phyloP scores from a whole-genome alignment of 164 flowering plant species.

The Piper longum region DNA sequence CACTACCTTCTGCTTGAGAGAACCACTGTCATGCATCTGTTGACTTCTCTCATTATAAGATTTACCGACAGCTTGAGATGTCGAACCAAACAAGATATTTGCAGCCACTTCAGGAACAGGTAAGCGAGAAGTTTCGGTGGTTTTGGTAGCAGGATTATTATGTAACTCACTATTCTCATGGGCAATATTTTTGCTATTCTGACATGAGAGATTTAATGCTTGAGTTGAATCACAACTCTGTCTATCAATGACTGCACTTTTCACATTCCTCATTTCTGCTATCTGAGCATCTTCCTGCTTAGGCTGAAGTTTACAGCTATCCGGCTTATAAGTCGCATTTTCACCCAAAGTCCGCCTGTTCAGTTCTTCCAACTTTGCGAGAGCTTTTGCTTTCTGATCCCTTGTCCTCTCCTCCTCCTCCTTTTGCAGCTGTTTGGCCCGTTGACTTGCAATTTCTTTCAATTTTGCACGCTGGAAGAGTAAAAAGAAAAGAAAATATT shows the following conservation, averaged over 20 bases:
- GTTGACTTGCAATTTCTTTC: slow-evolving; percentile 72
- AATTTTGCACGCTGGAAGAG: slow-evolving; percentile 61
- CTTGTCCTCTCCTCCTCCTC: slow-evolving; percentile 86
- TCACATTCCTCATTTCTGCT: slow-evolving; percentile 1
- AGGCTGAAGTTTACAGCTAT: slow-evolving; percentile 11
- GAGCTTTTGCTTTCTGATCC: slow-evolving; percentile 92
- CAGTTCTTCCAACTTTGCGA: slow-evolving; percentile 85
- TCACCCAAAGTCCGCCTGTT: slow-evolving; percentile 51
- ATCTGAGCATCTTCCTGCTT: slow-evolving; percentile 24
- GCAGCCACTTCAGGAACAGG: slow-evolving; percentile 10
- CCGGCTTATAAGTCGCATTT: slow-evolving; percentile 24
- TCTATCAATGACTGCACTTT: slow-evolving; percentile 6
- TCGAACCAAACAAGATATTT: slow-evolving; percentile 12
- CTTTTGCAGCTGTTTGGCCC: slow-evolving; percentile 61
- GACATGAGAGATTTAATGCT: slow-evolving; percentile 11
- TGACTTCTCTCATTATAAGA: slow-evolving; percentile 7
- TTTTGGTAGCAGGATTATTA: slow-evolving; percentile 7
- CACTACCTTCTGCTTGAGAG: slow-evolving; percentile 33
- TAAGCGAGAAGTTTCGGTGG: slow-evolving; percentile 13
- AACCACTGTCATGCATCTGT: slow-evolving; percentile 18
- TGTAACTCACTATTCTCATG: slow-evolving; percentile 12
- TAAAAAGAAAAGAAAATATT: not conserved
- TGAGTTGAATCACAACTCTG: slow-evolving; percentile 3
- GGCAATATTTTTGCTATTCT: slow-evolving; percentile 7
- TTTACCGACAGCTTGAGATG: slow-evolving; percentile 12